These are phyloP conservation scores for Nicotiana noctiflora DNA, from an alignment of 257 asterid species.

Conservation along the genomic window DNA sequence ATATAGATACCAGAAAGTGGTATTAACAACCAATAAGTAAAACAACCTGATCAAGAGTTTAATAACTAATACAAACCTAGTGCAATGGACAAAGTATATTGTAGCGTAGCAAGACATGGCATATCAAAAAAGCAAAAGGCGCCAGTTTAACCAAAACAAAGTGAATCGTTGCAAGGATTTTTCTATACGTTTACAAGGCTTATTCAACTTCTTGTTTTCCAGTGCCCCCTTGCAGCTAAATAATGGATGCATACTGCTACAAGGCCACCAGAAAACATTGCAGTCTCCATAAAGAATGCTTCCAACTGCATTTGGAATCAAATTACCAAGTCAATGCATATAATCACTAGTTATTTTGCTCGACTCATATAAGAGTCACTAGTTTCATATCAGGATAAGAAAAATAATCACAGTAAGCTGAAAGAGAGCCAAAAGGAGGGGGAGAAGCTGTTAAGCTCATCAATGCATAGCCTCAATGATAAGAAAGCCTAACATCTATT, in stretches of 20 bases:
- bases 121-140: not conserved
- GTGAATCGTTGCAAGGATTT: not conserved
- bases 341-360: not conserved
- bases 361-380: not conserved
- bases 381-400: not conserved
- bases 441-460: not conserved
- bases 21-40: not conserved
- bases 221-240: not conserved
- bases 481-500: not conserved
- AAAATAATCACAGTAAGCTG: not conserved
- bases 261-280: not conserved
- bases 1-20: not conserved
- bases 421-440: not conserved
- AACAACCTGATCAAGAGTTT: not conserved
- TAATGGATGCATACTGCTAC: not conserved
- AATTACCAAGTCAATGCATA: constrained; percentile 5
- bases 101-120: not conserved
- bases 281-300: not conserved
- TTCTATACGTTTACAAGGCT: not conserved
- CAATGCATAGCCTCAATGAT: not conserved
- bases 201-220: not conserved
- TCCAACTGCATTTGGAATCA: constrained; percentile 1
- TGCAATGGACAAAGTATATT: not conserved
- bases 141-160: not conserved
- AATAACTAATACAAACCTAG: not conserved